These are phyloP conservation scores for Syzygium aromaticum DNA, from an alignment of 345 rosid species.

Conservation along the genomic window DNA sequence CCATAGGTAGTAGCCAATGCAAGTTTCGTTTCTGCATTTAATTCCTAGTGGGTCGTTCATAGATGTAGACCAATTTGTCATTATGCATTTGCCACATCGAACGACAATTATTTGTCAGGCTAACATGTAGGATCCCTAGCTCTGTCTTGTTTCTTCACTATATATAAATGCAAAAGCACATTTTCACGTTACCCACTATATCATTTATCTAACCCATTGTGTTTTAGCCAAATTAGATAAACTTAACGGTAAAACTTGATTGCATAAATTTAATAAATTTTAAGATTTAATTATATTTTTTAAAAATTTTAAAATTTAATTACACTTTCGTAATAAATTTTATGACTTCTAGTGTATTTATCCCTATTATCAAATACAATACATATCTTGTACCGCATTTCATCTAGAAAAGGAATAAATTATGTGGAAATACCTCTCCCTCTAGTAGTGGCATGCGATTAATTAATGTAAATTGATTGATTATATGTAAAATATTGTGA, in stretches of 20 bases:
- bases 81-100: neutral
- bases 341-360: no score
- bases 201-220: no score
- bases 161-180: neutral
- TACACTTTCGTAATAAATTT: no score
- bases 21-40: neutral
- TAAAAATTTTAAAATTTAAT: no score
- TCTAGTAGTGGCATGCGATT: neutral
- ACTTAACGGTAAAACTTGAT: no score
- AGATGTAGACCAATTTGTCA: neutral
- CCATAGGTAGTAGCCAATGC: neutral
- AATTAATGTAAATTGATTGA: neutral
- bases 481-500: neutral
- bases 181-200: neutral
- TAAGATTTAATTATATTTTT: no score
- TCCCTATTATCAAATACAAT: no score
- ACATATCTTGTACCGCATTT: no score
- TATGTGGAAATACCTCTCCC: neutral
- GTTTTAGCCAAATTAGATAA: no score
- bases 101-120: neutral
- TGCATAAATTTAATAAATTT: no score
- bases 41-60: neutral
- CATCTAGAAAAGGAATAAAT: neutral
- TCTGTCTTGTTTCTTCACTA: neutral
- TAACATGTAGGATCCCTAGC: neutral